Evolutionary conservation across 192 early-diverging fungal genomes (phyloP), one percentile per base, ranked within the genome.

Genomic region (Podila epicladia): DNA sequence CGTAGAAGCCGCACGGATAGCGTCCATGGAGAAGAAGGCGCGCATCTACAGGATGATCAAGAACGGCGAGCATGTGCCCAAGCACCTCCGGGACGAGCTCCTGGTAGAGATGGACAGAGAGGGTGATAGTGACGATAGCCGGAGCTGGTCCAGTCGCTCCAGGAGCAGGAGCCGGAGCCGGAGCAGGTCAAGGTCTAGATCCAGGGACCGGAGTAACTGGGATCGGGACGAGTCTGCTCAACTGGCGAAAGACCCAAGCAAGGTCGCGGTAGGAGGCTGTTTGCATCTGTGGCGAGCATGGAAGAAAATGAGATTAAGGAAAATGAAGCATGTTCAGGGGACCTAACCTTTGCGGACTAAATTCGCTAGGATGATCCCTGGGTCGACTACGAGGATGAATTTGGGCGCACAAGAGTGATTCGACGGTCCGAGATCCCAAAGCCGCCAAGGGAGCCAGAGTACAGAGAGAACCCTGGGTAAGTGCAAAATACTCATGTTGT

Each of bases 321-420:
- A 4, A 29, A n/a, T 9, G 61, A n/a, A 17, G 20, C n/a, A 9
- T 9, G n/a, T 19, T 74, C 48, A 11, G 41, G 9, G 51, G 33
- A 20, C 8, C 31, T 57, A 20, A 37, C 29, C 57, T 0, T 31
- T 22, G 33, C 15, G 24, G 19, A 68, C 3, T 37, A 68, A 28
- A 37, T 33, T 63, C 20, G 28, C 38, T 69, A 83, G 64, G 84
- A 84, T 37, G 92, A 94, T 89, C 91, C 92, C 19, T 92, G 91
- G 91, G 87, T 94, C 1, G 92, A 93, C 35, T 87, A 92, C 62
- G 79, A 86, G 0, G 93, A 94, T 78, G 91, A 94, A 63, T 94
- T 91, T 90, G 93, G 93, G 12, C 74, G 93, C 22, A 89, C 92
- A 37, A 82, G 91, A 24, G 72, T 91, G 2, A 85, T 91, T 17